Conservation (phyloP, 2,329 filamentous ascomycete genomes). For the Plenodomus biglobosus region DNA sequence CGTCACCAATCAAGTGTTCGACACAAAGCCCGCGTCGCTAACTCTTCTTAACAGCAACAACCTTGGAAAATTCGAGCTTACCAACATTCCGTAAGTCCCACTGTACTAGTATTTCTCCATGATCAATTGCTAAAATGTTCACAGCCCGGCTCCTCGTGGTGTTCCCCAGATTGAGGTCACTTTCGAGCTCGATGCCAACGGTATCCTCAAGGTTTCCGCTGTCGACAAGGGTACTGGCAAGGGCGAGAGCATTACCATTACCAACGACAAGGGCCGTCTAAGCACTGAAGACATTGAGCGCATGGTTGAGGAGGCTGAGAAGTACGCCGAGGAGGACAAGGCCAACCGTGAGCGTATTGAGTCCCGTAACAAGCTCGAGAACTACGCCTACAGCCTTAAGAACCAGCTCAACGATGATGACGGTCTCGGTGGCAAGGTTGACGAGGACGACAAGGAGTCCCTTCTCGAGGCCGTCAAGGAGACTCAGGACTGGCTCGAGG, state of each 20-base stretch:
- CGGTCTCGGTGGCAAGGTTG: constrained; percentile 96
- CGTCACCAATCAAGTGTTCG: not conserved
- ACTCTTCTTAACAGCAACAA: constrained; percentile 69
- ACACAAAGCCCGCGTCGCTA: constrained; percentile 1
- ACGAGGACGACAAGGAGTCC: constrained; percentile 97
- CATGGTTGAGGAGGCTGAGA: constrained; percentile 98
- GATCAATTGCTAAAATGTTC: constrained; percentile 14
- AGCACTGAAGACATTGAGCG: constrained; percentile 97
- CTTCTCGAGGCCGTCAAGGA: constrained; percentile 97
- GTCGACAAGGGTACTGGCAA: constrained; percentile 98
- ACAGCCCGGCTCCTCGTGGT: constrained; percentile 78
- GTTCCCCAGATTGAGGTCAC: constrained; percentile 98
- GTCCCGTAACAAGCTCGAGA: constrained; percentile 94
- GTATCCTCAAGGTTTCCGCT: constrained; percentile 94
- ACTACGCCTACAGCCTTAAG: constrained; percentile 98
- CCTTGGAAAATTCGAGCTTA: constrained; percentile 97
- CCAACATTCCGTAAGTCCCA: constrained; percentile 70
- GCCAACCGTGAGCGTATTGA: constrained; percentile 95
- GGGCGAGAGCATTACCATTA: constrained; percentile 96
- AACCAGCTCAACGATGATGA: constrained; percentile 98
- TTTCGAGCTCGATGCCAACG: constrained; percentile 97
- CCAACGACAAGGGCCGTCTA: constrained; percentile 98
- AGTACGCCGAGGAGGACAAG: constrained; percentile 99
- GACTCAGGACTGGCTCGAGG: constrained; percentile 92
- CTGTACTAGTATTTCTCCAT: not conserved